Percentiles rank a stretch among this genome's conserved stretches.
phyloP scores from a whole-genome alignment of 202 grass and related monocot species.

The Zoysia matrella region DNA sequence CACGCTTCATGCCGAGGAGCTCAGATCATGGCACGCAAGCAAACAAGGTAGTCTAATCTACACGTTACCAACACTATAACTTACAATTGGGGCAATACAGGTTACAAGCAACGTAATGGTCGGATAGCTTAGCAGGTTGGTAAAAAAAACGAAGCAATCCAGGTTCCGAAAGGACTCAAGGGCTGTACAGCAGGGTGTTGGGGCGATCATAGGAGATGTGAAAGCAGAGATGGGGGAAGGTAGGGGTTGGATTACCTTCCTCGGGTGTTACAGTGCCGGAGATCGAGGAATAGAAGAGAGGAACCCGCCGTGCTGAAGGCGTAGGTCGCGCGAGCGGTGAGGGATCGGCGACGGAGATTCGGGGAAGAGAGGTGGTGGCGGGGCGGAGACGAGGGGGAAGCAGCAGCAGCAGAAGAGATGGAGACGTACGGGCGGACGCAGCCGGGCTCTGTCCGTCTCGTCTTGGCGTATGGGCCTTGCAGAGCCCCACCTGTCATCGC shows the following conservation, averaged over 20 bases:
- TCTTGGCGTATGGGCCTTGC: no score
- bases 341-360: slow-evolving; percentile 17
- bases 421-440: no score
- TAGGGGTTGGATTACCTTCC: slow-evolving; percentile 15
- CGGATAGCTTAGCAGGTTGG: not conserved
- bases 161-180: not conserved
- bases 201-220: not conserved
- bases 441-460: no score
- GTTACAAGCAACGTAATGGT: slow-evolving; percentile 10
- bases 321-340: not conserved
- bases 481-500: no score
- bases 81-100: not conserved
- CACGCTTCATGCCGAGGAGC: no score
- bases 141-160: slow-evolving; percentile 12
- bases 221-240: not conserved
- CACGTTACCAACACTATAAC: no score
- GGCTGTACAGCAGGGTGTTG: not conserved
- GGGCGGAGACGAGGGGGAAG: slow-evolving; percentile 10
- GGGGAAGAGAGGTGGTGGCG: slow-evolving; percentile 21
- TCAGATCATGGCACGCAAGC: no score
- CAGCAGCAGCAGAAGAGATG: no score
- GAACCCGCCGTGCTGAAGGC: not conserved
- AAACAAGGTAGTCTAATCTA: no score
- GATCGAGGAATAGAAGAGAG: slow-evolving; percentile 20
- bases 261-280: not conserved